Percentiles rank a stretch among this genome's conserved stretches.
Evolutionary conservation across 257 asterid genomes (phyloP).

Genomic region (Solanum piurae): DNA sequence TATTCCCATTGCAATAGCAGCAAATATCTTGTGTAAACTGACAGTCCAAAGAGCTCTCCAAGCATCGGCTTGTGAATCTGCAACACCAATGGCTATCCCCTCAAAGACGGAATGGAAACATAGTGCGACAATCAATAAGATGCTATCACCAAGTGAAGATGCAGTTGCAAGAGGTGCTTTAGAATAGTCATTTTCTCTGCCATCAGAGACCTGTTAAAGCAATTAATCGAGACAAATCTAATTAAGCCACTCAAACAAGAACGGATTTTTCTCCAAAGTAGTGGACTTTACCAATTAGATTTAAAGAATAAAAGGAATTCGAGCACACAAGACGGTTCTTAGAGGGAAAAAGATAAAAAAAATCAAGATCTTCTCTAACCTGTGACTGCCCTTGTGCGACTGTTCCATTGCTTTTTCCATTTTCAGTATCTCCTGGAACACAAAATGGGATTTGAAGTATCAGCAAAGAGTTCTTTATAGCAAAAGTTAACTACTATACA

Average conservation of each 20-base stretch:
- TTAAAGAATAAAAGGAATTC: neutral
- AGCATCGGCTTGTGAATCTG: constrained; percentile 65
- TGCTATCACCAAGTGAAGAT: constrained; percentile 60
- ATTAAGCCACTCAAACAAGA: neutral
- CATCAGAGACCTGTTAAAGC: constrained; percentile 1
- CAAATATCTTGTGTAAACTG: constrained; percentile 75
- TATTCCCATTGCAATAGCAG: constrained; percentile 92
- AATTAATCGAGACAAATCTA: neutral
- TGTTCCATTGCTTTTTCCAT: constrained; percentile 13
- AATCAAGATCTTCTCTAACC: constrained; percentile 12
- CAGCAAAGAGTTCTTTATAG: neutral
- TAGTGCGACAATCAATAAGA: constrained; percentile 55
- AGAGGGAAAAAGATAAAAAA: neutral
- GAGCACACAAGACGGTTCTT: neutral
- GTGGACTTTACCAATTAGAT: neutral
- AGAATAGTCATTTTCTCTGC: constrained; percentile 15
- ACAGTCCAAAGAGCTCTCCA: constrained; percentile 94
- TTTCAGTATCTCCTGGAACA: constrained; percentile 18
- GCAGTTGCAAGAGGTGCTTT: constrained; percentile 32
- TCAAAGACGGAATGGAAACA: constrained; percentile 91
- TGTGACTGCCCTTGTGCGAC: constrained; percentile 24
- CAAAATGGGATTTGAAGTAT: neutral
- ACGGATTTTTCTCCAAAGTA: neutral
- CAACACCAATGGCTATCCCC: constrained; percentile 89
- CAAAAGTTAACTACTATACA: neutral